Evolutionary conservation across 768 basidiomycete genomes (phyloP).

Genomic region (Phallus indusiatus): DNA sequence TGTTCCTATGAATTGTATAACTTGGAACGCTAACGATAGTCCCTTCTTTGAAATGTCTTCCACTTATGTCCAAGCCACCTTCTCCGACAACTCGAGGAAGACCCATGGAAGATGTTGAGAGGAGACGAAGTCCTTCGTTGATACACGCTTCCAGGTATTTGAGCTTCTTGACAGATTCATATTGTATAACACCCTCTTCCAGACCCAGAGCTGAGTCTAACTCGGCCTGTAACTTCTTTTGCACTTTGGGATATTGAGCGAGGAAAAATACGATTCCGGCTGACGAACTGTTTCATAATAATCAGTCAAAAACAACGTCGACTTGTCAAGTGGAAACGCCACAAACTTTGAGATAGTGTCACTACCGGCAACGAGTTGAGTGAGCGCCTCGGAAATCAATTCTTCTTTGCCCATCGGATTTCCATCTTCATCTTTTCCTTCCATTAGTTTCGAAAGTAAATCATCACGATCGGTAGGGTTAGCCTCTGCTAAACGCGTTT

Average conservation of each 20-base stretch:
- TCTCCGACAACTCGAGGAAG: slow-evolving; percentile 72
- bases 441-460: slow-evolving; percentile 70
- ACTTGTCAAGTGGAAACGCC: slow-evolving; percentile 2
- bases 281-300: slow-evolving; percentile 49
- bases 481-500: slow-evolving; percentile 56
- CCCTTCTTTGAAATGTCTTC: slow-evolving; percentile 57
- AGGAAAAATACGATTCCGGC: slow-evolving; percentile 85
- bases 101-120: slow-evolving; percentile 77
- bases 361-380: slow-evolving; percentile 82
- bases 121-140: slow-evolving; percentile 75
- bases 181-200: slow-evolving; percentile 49
- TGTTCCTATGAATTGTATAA: slow-evolving; percentile 74
- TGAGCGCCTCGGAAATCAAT: slow-evolving; percentile 83
- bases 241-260: slow-evolving; percentile 52
- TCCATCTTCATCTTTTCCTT: slow-evolving; percentile 67
- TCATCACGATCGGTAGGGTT: slow-evolving; percentile 59
- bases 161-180: slow-evolving; percentile 60
- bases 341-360: slow-evolving; percentile 89
- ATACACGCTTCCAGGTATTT: slow-evolving; percentile 82
- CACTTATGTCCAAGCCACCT: slow-evolving; percentile 53
- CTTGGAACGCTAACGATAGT: slow-evolving; percentile 71
- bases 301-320: background rate
- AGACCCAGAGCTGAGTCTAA: slow-evolving; percentile 50
- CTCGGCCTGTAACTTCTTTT: slow-evolving; percentile 67
- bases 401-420: slow-evolving; percentile 70